Evolutionary conservation across 1,139 yeast genomes (phyloP).

Genomic region (Tardiomyces digboiensis): DNA sequence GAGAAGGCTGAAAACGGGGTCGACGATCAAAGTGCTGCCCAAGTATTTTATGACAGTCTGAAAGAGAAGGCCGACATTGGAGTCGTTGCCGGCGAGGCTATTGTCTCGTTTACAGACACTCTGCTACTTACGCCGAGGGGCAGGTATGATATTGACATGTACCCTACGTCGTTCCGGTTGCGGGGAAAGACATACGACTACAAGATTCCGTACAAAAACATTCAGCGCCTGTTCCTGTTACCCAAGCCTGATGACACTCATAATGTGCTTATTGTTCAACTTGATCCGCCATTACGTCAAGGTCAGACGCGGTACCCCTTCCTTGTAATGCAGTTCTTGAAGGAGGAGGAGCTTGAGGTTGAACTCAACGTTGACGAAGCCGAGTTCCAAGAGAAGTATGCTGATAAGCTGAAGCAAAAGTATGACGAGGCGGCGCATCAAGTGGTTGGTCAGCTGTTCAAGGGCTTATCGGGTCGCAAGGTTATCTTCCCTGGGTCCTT

Average conservation of each 20-base stretch:
- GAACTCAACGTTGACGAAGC: constrained; percentile 81
- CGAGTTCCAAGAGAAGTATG: constrained; percentile 68
- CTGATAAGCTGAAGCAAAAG: constrained; percentile 59
- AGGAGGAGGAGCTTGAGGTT: constrained; percentile 86
- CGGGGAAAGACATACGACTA: constrained; percentile 98
- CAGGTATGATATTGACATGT: constrained; percentile 95
- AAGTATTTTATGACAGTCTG: constrained; percentile 79
- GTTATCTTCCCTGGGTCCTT: constrained; percentile 83
- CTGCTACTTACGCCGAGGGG: constrained; percentile 93
- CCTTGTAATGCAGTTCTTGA: constrained; percentile 77
- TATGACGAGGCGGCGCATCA: constrained; percentile 81
- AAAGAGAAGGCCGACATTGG: constrained; percentile 97
- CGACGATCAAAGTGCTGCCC: constrained; percentile 52
- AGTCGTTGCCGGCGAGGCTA: constrained; percentile 93
- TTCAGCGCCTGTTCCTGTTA: constrained; percentile 81
- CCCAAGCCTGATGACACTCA: constrained; percentile 95
- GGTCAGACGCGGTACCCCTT: constrained; percentile 97
- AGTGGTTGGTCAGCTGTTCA: constrained; percentile 82
- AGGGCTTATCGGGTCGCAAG: constrained; percentile 83
- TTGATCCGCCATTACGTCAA: constrained; percentile 90
- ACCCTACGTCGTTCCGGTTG: constrained; percentile 75
- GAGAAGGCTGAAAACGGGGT: constrained; percentile 7
- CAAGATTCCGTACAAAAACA: constrained; percentile 84
- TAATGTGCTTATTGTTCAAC: constrained; percentile 77
- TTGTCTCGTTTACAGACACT: constrained; percentile 86